These are phyloP conservation scores for Dictyostelium intermedium DNA, from an alignment of 78 protist species.

Conservation along the genomic window DNA sequence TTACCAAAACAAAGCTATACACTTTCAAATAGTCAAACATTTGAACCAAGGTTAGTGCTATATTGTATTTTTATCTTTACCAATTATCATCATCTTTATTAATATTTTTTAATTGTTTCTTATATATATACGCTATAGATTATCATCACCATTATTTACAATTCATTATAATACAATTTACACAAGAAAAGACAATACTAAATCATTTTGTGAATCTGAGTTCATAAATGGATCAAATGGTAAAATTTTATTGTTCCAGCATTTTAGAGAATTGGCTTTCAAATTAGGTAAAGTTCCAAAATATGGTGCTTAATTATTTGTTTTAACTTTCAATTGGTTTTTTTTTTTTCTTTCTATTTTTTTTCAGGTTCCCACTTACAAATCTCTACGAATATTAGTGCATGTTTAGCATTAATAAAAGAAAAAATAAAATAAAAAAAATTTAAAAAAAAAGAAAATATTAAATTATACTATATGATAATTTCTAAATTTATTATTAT, in stretches of 20 bases:
- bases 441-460: too few relatives aligned
- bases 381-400: too few relatives aligned
- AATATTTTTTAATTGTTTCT: background rate
- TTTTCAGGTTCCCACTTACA: too few relatives aligned
- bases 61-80: background rate
- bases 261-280: slow-evolving; percentile 59
- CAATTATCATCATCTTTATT: background rate
- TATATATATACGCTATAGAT: background rate
- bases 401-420: too few relatives aligned
- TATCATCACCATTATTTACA: slow-evolving; percentile 46
- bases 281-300: slow-evolving; percentile 58
- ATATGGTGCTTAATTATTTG: slow-evolving; percentile 55
- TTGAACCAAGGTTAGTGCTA: slow-evolving; percentile 46
- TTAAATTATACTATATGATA: too few relatives aligned
- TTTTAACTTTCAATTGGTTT: too few relatives aligned
- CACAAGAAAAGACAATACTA: slow-evolving; percentile 51
- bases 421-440: too few relatives aligned
- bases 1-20: slow-evolving; percentile 24
- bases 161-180: slow-evolving; percentile 19
- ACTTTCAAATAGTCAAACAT: slow-evolving; percentile 3
- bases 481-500: too few relatives aligned
- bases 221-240: slow-evolving; percentile 61
- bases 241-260: slow-evolving; percentile 56
- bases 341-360: too few relatives aligned
- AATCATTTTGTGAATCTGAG: background rate